Evolutionary conservation across 2,329 filamentous ascomycete species (phyloP), one percentile per base, ranked within the genome.

Genomic region (Botryotinia globosa): DNA sequence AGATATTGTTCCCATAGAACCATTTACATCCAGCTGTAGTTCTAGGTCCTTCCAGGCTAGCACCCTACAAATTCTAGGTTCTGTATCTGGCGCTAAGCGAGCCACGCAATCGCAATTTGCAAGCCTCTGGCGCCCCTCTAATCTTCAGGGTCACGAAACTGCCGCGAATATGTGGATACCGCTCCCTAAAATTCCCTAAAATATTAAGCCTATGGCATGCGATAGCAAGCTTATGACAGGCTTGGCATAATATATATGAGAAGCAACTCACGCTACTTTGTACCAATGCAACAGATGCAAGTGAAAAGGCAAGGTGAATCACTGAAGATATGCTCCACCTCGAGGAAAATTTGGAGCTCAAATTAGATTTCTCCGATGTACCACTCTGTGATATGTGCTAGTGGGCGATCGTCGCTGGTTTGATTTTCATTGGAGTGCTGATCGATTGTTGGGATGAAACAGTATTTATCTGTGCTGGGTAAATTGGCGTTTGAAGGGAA

Each of bases 61-160:
- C 39, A 42, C 42, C 18, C 5, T 10, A 22, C 18, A 4, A 22
- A 14, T 34, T 65, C 20, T 44, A 44, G 39, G 4, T n/a, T 22
- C 16, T 7, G 48, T 54, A 51, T 25, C 48, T 54, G 48, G 25
- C 34, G 16, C 25, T 63, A 63, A 51, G 32, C 45, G 45, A 66
- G 45, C 10, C 32, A 34, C 32, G 44, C 63, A 22, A 37, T 54
- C 32, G 20, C 32, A 66, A 12, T 25, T n/a, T 25, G 25, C 22
- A 51, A 54, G 48, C 48, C 48, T 25, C 48, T 54, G 48, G 48
- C 48, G 14, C 34, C 45, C 45, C 8, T 54, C 25, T 56, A 56
- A 29, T 42, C 29, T 71, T 39, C 42, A 63, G 44, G 69, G 58
- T 12, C n/a, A 39, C 29, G 32, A 70, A 70, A 62, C 68, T 62